phyloP scores from a whole-genome alignment of 1,139 yeast species.

The Pneumocystis oryctolagi region DNA sequence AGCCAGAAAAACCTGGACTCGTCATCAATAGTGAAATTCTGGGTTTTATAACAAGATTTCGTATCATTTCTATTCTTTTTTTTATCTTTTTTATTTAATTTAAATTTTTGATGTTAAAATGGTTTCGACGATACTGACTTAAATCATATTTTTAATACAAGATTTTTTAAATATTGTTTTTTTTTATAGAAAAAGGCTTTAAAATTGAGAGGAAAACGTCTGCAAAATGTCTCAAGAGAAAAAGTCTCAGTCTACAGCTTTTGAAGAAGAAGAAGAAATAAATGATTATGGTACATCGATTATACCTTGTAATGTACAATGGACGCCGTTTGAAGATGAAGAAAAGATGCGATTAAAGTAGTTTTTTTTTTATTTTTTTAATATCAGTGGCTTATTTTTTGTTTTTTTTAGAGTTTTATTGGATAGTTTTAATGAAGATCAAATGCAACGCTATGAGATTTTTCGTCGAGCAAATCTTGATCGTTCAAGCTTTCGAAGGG shows the following conservation, averaged over 20 bases:
- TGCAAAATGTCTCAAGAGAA: background rate
- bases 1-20: background rate
- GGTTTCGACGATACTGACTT: no score
- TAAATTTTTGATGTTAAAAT: no score
- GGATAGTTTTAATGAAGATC: slow-evolving; percentile 62
- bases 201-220: background rate
- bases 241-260: background rate
- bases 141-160: no score
- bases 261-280: background rate
- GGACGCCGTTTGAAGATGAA: background rate
- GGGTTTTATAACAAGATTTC: no score
- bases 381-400: background rate
- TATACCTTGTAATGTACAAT: background rate
- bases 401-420: slow-evolving; percentile 37
- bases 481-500: slow-evolving; percentile 60
- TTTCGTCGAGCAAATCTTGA: slow-evolving; percentile 72
- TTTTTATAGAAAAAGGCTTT: background rate
- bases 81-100: no score
- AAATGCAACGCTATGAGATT: slow-evolving; percentile 76
- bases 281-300: background rate
- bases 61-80: no score
- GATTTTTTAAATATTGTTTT: background rate
- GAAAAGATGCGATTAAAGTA: background rate
- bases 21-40: no score
- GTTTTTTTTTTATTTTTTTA: background rate